Evolutionary conservation across 345 rosid genomes (phyloP).

Genomic region (Combretum micranthum): DNA sequence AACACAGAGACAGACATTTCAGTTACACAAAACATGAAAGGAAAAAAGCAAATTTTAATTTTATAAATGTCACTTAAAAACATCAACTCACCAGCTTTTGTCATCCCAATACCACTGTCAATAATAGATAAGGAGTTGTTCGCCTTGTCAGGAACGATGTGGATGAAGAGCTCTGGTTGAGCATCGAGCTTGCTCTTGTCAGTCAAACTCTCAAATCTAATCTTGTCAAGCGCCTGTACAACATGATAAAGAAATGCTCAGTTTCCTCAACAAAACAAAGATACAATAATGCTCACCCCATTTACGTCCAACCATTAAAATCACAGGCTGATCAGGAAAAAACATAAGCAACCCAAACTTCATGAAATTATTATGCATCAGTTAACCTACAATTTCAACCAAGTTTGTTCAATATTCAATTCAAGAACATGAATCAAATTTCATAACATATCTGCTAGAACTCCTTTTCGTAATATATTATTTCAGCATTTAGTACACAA

Average conservation of each 20-base stretch:
- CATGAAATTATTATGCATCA: too few relatives aligned
- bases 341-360: too few relatives aligned
- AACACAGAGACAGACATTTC: background rate
- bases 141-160: conserved; percentile 75
- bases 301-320: background rate
- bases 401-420: too few relatives aligned
- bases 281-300: background rate
- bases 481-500: too few relatives aligned
- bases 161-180: conserved; percentile 79
- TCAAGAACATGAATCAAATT: too few relatives aligned
- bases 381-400: too few relatives aligned
- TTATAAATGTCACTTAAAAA: background rate
- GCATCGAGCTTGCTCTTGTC: conserved; percentile 84
- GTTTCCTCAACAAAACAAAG: background rate
- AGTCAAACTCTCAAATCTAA: conserved; percentile 79
- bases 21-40: background rate
- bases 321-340: too few relatives aligned
- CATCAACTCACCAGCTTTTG: conserved; percentile 62
- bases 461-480: too few relatives aligned
- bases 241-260: background rate
- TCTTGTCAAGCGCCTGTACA: conserved; percentile 77
- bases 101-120: conserved; percentile 86
- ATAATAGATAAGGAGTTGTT: conserved; percentile 53
- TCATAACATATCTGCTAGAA: too few relatives aligned
- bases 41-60: background rate